A percentile compares a stretch with the other conserved stretches of the same genome.
Conservation (phyloP, 768 basidiomycete species). For the Serendipita sp. region DNA sequence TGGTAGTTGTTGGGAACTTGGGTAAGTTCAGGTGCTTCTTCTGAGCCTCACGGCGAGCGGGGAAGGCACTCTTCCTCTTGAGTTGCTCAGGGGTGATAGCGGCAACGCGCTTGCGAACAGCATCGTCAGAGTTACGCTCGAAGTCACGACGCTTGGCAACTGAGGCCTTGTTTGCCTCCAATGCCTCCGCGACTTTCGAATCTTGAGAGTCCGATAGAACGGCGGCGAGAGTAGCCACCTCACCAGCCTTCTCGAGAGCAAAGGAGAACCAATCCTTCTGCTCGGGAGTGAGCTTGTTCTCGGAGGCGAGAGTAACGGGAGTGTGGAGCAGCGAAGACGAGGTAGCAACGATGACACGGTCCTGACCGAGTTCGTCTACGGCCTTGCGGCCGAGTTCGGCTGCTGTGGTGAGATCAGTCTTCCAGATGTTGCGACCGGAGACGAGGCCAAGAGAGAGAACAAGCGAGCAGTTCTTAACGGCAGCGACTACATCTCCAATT, state of each 20-base stretch:
- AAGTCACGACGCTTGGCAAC: constrained; percentile 92
- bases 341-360: constrained; percentile 85
- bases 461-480: constrained; percentile 68
- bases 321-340: constrained; percentile 98
- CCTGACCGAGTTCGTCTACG: constrained; percentile 62
- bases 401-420: constrained; percentile 77
- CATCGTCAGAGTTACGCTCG: constrained; percentile 83
- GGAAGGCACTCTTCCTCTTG: constrained; percentile 79
- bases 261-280: constrained; percentile 99
- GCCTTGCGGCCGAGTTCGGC: constrained; percentile 75
- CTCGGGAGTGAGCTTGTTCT: constrained; percentile 75
- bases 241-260: constrained; percentile 86
- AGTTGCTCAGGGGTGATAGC: constrained; percentile 77
- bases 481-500: constrained; percentile 64
- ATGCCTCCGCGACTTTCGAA: constrained; percentile 44
- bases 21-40: constrained; percentile 79
- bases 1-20: constrained; percentile 96
- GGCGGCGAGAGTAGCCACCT: constrained; percentile 78
- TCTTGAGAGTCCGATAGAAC: constrained; percentile 77
- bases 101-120: constrained; percentile 88
- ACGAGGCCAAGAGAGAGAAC: constrained; percentile 87
- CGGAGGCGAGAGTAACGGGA: constrained; percentile 85
- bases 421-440: constrained; percentile 99
- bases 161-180: constrained; percentile 79
- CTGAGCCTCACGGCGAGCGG: constrained; percentile 75